Evolutionary conservation across 177 flowering plant genomes (phyloP), one percentile per base, ranked within the genome.

Genomic region (Telopea speciosissima): DNA sequence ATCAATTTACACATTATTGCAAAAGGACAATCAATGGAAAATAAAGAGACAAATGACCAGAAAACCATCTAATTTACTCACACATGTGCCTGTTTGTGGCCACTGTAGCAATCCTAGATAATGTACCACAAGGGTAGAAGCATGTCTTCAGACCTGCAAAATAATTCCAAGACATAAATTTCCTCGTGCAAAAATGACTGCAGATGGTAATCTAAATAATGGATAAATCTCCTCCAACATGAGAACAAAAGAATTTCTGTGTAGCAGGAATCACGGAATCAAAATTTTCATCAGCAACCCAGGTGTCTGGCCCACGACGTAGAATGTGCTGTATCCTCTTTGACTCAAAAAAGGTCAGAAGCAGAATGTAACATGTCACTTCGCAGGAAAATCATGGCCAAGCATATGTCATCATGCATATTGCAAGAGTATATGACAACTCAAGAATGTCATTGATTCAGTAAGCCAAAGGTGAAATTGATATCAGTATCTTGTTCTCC

Each of bases 51-150:
- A 63, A 26, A 71, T 24, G 40, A 66, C 33, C 3, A 61, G 24
- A 58, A 58, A 1, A 19, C 7, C 63, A 2, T 17, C 2, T 11
- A 28, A 40, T 5, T 28, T 62, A 82, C 97, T 94, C 81, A 93
- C 99, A 86, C 70, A 86, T 85, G 66, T 81, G 88, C 75, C 82
- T 87, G 78, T 86, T 76, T 31, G 81, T 83, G 61, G 94, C 97
- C 63, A 89, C 97, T 23, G 89, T 77, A 52, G 96, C 89, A 73
- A 95, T 87, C 80, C 74, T 93, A 33, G 99, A 84, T 81, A 92
- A 85, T 70, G 99, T 95, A 44, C 91, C 94, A 85, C 99, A 95
- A 68, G 99, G 99, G 68, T 73, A 95, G 78, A 89, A 85, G 63
- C 81, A 73, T 60, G 99, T 95, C 80, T 86, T 95, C 54, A 87